phyloP scores from a whole-genome alignment of 306 rosid genomes.

The Vicia faba region DNA sequence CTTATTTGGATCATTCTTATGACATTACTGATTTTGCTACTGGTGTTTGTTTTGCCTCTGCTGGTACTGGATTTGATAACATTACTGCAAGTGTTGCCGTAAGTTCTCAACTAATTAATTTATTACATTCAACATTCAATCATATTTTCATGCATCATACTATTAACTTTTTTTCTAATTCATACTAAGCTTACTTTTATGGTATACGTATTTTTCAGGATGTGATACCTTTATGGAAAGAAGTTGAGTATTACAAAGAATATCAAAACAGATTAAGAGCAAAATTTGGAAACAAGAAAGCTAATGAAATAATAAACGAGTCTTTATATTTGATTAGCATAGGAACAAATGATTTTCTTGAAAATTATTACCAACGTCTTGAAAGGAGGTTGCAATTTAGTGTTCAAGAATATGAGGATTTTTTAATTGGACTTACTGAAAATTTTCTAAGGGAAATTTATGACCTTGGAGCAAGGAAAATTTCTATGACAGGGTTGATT shows the following conservation, averaged over 20 bases:
- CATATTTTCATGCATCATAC: background rate
- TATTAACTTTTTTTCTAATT: background rate
- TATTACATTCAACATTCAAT: too few relatives aligned
- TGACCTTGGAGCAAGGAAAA: constrained; percentile 56
- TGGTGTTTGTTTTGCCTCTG: constrained; percentile 79
- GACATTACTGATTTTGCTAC: constrained; percentile 54
- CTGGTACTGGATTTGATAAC: constrained; percentile 69
- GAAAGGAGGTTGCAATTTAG: constrained; percentile 43
- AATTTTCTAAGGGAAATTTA: constrained; percentile 49
- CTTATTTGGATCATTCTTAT: constrained; percentile 61
- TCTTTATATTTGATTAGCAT: constrained; percentile 61
- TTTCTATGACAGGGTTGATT: constrained; percentile 59
- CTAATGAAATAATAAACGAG: constrained; percentile 45
- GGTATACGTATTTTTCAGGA: constrained; percentile 26
- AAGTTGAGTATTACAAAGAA: constrained; percentile 62
- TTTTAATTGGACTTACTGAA: constrained; percentile 50
- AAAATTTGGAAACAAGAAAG: constrained; percentile 45
- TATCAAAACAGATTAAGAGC: constrained; percentile 50
- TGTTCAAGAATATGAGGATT: constrained; percentile 50
- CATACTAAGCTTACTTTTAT: background rate
- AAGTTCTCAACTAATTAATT: constrained; percentile 28
- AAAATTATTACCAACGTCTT: constrained; percentile 52
- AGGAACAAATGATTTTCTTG: constrained; percentile 70
- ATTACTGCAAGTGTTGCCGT: constrained; percentile 59
- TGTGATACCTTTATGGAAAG: constrained; percentile 75